Evolutionary conservation across 225 moss, liverwort and hornwort genomes (phyloP), one percentile per base, ranked within the genome.

Genomic region (Sphagnum contortum): DNA sequence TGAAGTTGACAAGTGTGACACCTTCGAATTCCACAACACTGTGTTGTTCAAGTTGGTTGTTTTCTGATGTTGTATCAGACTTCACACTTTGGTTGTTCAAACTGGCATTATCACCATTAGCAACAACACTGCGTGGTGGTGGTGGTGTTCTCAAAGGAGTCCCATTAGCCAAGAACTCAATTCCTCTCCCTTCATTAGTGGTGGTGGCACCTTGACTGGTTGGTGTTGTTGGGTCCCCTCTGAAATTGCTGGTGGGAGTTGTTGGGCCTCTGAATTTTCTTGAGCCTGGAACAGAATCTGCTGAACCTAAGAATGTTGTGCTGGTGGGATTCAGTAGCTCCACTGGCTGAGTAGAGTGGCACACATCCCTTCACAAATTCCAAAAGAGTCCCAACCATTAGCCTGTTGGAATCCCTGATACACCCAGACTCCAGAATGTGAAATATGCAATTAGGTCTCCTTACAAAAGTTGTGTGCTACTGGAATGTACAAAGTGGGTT

Each of bases 291-390:
- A 79, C 77, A 68, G 79, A 84, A 80, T 93, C 93, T 57, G 89
- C 76, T 72, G 89, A 87, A 70, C 29, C 29, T 29, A 29, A 29
- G 29, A 89, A 87, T 59, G 79, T 89, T 59, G 87, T 64, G 66
- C 83, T 76, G 58, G 82, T 93, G 69, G 93, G 86, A 57, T 91
- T 91, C 72, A 93, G 76, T 61, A 99, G 89, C 77, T 99, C 98
- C 68, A 99, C 83, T 50, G 98, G 98, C 69, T 91, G 93, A 11
- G 98, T 99, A 11, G 93, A 87, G 60, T 86, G 84, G 81, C 98
- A 99, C 5, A 93, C 98, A 86, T 91, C 91, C 72, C 94, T 94
- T 29, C 29, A 29, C 29, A 29, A 29, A 29, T 29, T 29, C 29
- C 29, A 29, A 29, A 29, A 29, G 29, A 29, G 29, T 29, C 29